Evolutionary conservation across 75 land plant genomes (phyloP).

Genomic region (Selaginella tamariscina): DNA sequence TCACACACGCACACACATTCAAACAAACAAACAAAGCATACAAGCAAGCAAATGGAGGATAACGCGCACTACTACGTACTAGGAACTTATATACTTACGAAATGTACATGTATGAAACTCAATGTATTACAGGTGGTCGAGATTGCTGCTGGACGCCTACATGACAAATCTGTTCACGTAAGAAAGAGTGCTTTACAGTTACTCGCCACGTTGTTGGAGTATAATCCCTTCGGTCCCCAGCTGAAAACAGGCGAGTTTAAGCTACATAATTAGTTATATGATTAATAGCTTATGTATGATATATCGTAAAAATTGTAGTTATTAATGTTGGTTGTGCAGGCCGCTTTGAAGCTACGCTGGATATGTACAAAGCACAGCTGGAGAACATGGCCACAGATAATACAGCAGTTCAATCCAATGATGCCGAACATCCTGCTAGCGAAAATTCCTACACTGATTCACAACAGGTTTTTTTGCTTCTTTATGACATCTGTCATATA

Average conservation of each 20-base stretch:
- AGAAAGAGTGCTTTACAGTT: slow-evolving; percentile 83
- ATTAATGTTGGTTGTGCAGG: too few relatives aligned
- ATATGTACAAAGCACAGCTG: slow-evolving; percentile 64
- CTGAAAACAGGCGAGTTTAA: too few relatives aligned
- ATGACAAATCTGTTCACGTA: slow-evolving; percentile 85
- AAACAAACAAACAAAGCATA: slow-evolving; percentile 61
- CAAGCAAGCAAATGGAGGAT: slow-evolving; percentile 90
- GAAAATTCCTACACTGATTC: too few relatives aligned
- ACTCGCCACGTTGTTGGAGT: slow-evolving; percentile 73
- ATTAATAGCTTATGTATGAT: too few relatives aligned
- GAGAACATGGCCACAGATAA: slow-evolving; percentile 31
- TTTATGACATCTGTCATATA: slow-evolving; percentile 73
- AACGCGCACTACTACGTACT: slow-evolving; percentile 78
- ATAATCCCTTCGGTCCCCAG: slow-evolving; percentile 99
- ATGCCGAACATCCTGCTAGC: too few relatives aligned
- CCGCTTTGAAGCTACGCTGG: slow-evolving; percentile 80
- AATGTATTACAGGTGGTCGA: too few relatives aligned
- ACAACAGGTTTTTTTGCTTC: too few relatives aligned
- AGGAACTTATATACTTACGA: slow-evolving; percentile 70
- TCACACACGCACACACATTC: too few relatives aligned
- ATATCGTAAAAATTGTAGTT: too few relatives aligned
- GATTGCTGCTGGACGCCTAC: slow-evolving; percentile 85
- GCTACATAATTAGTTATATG: too few relatives aligned
- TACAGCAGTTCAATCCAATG: too few relatives aligned
- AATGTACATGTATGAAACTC: slow-evolving; percentile 72